A percentile compares a stretch with the other conserved stretches of the same genome.
phyloP scores from a whole-genome alignment of 2,329 filamentous ascomycete species.

The Colletotrichum sp. region DNA sequence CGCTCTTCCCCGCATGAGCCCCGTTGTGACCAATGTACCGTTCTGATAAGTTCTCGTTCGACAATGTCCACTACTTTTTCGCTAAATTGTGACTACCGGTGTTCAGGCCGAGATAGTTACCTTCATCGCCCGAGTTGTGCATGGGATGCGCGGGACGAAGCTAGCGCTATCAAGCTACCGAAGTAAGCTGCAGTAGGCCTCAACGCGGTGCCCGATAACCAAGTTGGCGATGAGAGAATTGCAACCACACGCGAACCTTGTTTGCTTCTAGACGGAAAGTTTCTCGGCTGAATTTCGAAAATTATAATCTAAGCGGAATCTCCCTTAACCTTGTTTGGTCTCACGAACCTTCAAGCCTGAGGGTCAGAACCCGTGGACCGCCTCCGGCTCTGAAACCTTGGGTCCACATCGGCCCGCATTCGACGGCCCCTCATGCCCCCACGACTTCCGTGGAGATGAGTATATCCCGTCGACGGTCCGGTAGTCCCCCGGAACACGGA shows the following conservation, averaged over 20 bases:
- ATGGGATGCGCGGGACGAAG: not conserved
- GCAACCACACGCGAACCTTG: not conserved
- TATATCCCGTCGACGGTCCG: not conserved
- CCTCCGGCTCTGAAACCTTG: not conserved
- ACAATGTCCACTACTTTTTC: not conserved
- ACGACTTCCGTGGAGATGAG: not conserved
- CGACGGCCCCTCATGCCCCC: not conserved
- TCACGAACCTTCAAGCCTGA: not conserved
- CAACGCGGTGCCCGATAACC: not conserved
- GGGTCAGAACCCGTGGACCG: not conserved
- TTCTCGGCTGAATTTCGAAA: not conserved
- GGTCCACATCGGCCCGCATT: not conserved
- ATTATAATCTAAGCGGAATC: not conserved
- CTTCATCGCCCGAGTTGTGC: not conserved
- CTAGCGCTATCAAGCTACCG: not conserved
- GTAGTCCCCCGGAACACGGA: not conserved
- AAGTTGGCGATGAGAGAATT: not conserved
- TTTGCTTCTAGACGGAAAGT: not conserved
- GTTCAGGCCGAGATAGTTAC: not conserved
- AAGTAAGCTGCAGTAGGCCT: not conserved
- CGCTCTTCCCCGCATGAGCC: not conserved
- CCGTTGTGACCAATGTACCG: not conserved
- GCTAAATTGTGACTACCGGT: not conserved
- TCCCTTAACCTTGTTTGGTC: not conserved
- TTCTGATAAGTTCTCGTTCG: not conserved